phyloP scores from a whole-genome alignment of 2,329 filamentous ascomycete species.

The Sporothrix dimorphospora region DNA sequence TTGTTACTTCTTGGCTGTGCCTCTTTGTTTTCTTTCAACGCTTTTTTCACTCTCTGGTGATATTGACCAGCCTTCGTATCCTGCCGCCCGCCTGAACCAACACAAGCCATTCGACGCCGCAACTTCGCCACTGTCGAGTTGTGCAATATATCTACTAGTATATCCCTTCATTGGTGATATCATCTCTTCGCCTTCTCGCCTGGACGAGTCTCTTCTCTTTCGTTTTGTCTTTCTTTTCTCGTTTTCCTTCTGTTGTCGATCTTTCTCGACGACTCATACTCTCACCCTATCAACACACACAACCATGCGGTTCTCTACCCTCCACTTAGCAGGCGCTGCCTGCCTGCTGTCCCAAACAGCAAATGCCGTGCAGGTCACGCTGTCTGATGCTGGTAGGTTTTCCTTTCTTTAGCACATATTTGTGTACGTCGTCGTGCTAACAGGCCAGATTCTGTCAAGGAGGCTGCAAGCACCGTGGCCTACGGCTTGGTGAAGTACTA shows the following conservation, averaged over 20 bases:
- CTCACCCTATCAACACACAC: background rate
- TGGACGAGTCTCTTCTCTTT: slow-evolving; percentile 29
- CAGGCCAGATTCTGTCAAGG: slow-evolving; percentile 53
- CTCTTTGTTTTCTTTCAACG: slow-evolving; percentile 8
- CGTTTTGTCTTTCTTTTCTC: background rate
- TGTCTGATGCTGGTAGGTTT: slow-evolving; percentile 28
- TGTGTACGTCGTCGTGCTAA: background rate
- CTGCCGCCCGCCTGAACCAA: background rate
- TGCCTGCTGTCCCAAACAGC: slow-evolving; percentile 32
- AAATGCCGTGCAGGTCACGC: slow-evolving; percentile 30
- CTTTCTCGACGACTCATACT: background rate
- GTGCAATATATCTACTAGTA: background rate
- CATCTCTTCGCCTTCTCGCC: background rate
- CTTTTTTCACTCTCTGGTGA: slow-evolving; percentile 2
- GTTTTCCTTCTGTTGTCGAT: background rate
- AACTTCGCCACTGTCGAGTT: background rate
- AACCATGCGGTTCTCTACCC: slow-evolving; percentile 21
- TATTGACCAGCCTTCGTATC: slow-evolving; percentile 4
- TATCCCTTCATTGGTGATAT: slow-evolving; percentile 21
- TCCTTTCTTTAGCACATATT: background rate
- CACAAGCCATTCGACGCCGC: slow-evolving; percentile 1
- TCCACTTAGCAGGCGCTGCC: slow-evolving; percentile 26
- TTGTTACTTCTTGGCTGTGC: slow-evolving; percentile 23
- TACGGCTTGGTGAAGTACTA: slow-evolving; percentile 49
- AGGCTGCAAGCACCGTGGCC: slow-evolving; percentile 51